Evolutionary conservation across 2,329 filamentous ascomycete species (phyloP), one percentile per base, ranked within the genome.

Genomic region (Thermochaetoides dissita): DNA sequence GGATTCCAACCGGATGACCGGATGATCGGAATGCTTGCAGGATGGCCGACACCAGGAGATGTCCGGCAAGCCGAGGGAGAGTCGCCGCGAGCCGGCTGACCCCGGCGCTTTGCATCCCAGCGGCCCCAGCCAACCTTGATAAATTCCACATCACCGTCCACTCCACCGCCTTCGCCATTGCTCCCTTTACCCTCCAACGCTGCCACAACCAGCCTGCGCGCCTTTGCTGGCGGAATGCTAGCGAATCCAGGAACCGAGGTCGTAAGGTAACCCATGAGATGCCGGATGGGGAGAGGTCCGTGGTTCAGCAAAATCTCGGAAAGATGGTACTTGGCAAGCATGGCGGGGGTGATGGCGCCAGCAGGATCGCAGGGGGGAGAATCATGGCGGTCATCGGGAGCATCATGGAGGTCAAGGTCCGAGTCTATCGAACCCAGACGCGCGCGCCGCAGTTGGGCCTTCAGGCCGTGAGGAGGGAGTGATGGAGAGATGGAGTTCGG

Each of bases 91-190:
- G 65, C 54, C 36, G 72, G 65, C 47, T 84, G 74, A 42, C 80
- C 84, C 53, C 77, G 77, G 58, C 76, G 72, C 57, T 79, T 79
- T 47, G 88, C 91, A 61, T 93, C 84, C 89, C 89, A 98, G 51
- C 87, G 79, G 46, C 91, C 91, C 89, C 89, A 96, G 57, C 89
- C 89, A 45, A 95, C 86, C 69, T 96, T 96, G 61, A 93, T 84
- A 58, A 94, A 96, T 57, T 81, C 72, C 54, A 91, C 80, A 52
- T 85, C 79, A 51, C 80, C 79, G 48, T 79, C 69, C 47, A 73
- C 58, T 43, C 74, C 74, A 47, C 77, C 76, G 45, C 72, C 71
- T 49, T 77, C 71, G 42, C 64, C 62, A 49, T 73, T 73, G 48
- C 57, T 62, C 52, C 74, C 73, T 53, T 84, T 81, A 53, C 84